Evolutionary conservation across 768 basidiomycete species (phyloP).

Genomic region (Suillus lakei): DNA sequence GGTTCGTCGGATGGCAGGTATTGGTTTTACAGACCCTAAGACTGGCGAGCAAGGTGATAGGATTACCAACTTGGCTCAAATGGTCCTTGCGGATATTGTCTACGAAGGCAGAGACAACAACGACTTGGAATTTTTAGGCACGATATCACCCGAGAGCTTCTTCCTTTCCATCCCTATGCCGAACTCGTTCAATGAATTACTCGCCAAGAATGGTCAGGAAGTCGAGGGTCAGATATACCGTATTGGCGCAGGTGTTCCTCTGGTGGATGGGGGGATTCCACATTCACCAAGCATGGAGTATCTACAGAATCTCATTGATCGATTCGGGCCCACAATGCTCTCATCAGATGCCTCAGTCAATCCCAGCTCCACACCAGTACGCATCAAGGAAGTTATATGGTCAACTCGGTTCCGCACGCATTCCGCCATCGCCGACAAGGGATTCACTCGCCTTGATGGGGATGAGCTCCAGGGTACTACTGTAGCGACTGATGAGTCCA

Average conservation of each 20-base stretch:
- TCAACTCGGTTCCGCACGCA: slow-evolving; percentile 52
- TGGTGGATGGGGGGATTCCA: slow-evolving; percentile 39
- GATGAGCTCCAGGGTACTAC: background rate
- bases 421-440: slow-evolving; percentile 46
- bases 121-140: slow-evolving; percentile 18
- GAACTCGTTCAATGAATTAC: slow-evolving; percentile 24
- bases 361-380: slow-evolving; percentile 29
- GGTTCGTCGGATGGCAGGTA: slow-evolving; percentile 47
- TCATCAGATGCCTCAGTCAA: slow-evolving; percentile 42
- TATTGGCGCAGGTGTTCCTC: slow-evolving; percentile 45
- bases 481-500: background rate
- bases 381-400: slow-evolving; percentile 46
- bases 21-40: slow-evolving; percentile 51
- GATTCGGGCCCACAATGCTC: slow-evolving; percentile 40
- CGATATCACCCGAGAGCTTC: slow-evolving; percentile 35
- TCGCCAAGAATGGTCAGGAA: slow-evolving; percentile 13
- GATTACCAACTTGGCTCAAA: slow-evolving; percentile 38
- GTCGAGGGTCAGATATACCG: slow-evolving; percentile 36
- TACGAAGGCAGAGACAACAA: slow-evolving; percentile 24
- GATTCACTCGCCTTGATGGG: slow-evolving; percentile 37
- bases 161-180: slow-evolving; percentile 46
- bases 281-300: slow-evolving; percentile 43
- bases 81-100: slow-evolving; percentile 53
- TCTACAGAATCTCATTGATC: slow-evolving; percentile 48
- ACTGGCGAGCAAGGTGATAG: slow-evolving; percentile 24